phyloP scores from a whole-genome alignment of 306 rosid genomes.

The cucumber (Cucumis sativus) region Cucumber_9930_V3 NC_026661.2:12569501-12570000 shows the following conservation, averaged over 20 bases:
- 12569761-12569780: not conserved
- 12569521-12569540: not conserved
- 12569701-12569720: not conserved
- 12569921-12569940: slow-evolving; percentile 77
- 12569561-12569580: not conserved
- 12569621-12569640: not conserved
- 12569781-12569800: not conserved
- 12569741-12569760: slow-evolving; percentile 12
- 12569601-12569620: not conserved
- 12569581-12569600: not conserved
- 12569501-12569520: not conserved
- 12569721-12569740: slow-evolving; percentile 6
- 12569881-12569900: slow-evolving; percentile 3
- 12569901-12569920: slow-evolving; percentile 61
- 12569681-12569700: not conserved
- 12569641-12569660: slow-evolving; percentile 1
- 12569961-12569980: slow-evolving; percentile 94
- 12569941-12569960: slow-evolving; percentile 78
- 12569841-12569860: slow-evolving; percentile 20
- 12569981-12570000: slow-evolving; percentile 9
- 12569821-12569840: not conserved
- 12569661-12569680: slow-evolving; percentile 3
- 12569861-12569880: slow-evolving; percentile 26
- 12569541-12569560: not conserved
- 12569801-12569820: slow-evolving; percentile 12